A percentile compares a stretch with the other conserved stretches of the same genome.
phyloP scores from a whole-genome alignment of 345 rosid genomes.

The Moricandia moricandioides region DNA sequence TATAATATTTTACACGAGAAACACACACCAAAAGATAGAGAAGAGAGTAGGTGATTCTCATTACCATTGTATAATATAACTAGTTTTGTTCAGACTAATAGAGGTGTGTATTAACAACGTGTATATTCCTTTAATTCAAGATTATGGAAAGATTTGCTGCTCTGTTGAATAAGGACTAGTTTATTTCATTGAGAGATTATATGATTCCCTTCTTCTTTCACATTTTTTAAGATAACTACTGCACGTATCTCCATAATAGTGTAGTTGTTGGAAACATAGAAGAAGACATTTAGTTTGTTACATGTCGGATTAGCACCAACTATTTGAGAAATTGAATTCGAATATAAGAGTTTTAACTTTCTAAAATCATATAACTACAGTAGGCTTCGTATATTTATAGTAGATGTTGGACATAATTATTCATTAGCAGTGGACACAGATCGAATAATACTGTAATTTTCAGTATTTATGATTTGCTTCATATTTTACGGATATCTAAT shows the following conservation, averaged over 20 bases:
- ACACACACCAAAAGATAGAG: neutral
- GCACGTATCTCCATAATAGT: neutral
- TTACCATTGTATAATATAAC: neutral
- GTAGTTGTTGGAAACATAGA: neutral
- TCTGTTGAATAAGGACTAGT: neutral
- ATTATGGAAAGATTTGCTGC: conserved; percentile 16
- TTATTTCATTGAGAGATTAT: neutral
- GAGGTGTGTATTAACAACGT: neutral
- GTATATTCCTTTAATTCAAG: neutral
- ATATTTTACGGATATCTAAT: no score
- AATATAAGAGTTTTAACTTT: neutral
- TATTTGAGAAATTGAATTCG: neutral
- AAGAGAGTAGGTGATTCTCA: conserved; percentile 20
- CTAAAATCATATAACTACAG: neutral
- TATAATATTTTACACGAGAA: neutral
- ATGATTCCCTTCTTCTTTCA: neutral
- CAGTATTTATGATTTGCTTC: no score
- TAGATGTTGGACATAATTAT: neutral
- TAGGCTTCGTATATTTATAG: no score
- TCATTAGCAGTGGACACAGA: no score
- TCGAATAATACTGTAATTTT: no score
- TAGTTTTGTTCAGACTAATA: neutral
- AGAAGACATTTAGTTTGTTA: neutral
- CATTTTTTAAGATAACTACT: neutral
- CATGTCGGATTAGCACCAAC: neutral